Evolutionary conservation across 371 early-diverging fungal species (phyloP).

Genomic region (Apophysomyces trapeziformis): DNA sequence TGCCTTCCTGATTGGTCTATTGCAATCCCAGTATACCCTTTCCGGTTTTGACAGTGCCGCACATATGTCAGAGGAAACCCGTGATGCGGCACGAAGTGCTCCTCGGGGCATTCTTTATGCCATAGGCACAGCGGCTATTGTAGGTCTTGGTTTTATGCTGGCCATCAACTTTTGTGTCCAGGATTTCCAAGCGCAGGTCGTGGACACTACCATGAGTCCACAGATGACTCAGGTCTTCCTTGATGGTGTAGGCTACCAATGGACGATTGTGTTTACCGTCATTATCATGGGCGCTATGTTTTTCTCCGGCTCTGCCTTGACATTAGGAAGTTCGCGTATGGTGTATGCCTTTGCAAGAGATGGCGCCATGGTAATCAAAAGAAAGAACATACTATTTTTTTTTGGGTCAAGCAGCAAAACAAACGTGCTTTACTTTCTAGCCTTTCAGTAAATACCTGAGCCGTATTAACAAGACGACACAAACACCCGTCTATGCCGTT

Average conservation of each 20-base stretch:
- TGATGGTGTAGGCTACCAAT: slow-evolving; percentile 64
- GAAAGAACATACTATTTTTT: not conserved
- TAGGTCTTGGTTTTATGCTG: slow-evolving; percentile 62
- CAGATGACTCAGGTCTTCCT: slow-evolving; percentile 58
- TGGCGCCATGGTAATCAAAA: slow-evolving; percentile 54
- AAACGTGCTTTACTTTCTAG: slow-evolving; percentile 4
- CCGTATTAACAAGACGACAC: slow-evolving; percentile 36
- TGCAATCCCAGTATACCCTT: slow-evolving; percentile 58
- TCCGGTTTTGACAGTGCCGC: slow-evolving; percentile 79
- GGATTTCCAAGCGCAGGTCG: slow-evolving; percentile 55
- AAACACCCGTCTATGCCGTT: slow-evolving; percentile 51
- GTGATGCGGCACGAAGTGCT: slow-evolving; percentile 63
- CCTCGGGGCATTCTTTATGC: slow-evolving; percentile 67
- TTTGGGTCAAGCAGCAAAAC: too few species aligned
- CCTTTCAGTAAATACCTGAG: slow-evolving; percentile 56
- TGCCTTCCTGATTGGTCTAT: slow-evolving; percentile 50
- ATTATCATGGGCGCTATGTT: slow-evolving; percentile 62
- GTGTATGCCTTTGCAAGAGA: slow-evolving; percentile 80
- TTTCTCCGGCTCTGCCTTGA: slow-evolving; percentile 56
- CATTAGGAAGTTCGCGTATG: slow-evolving; percentile 65
- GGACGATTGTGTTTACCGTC: slow-evolving; percentile 49
- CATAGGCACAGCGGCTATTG: slow-evolving; percentile 56
- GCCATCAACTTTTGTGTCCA: slow-evolving; percentile 62
- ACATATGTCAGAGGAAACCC: slow-evolving; percentile 80
- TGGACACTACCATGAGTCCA: slow-evolving; percentile 45